These are phyloP conservation scores for Diversispora eburnea DNA, from an alignment of 192 early-diverging fungal genomes.

Conservation along the genomic window DNA sequence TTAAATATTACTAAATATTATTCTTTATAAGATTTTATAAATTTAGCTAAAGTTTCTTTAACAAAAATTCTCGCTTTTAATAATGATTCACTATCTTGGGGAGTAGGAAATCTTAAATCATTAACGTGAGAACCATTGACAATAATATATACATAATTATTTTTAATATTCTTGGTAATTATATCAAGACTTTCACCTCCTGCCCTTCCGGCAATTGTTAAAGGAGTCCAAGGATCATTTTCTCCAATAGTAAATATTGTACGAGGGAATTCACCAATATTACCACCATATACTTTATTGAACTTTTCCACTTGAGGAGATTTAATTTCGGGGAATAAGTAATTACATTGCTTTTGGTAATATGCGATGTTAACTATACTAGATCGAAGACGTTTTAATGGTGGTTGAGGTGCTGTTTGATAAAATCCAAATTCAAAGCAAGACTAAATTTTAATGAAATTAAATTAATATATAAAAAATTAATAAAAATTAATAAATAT, in stretches of 20 bases:
- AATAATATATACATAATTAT: not conserved
- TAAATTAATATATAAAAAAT: not conserved
- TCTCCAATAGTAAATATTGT: slow-evolving; percentile 11
- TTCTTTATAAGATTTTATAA: no score
- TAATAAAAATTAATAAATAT: not conserved
- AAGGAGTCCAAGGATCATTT: slow-evolving; percentile 15
- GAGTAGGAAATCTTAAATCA: slow-evolving; percentile 1
- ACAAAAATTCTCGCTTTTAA: slow-evolving; percentile 1
- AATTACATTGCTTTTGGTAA: slow-evolving; percentile 26
- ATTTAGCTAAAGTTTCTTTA: slow-evolving; percentile 6
- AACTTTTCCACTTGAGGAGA: slow-evolving; percentile 3
- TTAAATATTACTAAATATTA: no score
- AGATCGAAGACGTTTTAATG: slow-evolving; percentile 4
- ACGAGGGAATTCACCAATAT: not conserved
- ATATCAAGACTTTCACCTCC: not conserved
- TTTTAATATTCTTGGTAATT: not conserved
- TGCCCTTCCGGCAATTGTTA: not conserved
- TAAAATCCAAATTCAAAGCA: slow-evolving; percentile 24
- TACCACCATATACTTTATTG: slow-evolving; percentile 6
- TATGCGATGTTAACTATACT: not conserved
- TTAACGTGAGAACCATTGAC: slow-evolving; percentile 9
- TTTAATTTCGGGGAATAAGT: slow-evolving; percentile 8
- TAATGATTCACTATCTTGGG: slow-evolving; percentile 15
- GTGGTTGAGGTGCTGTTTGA: slow-evolving; percentile 17
- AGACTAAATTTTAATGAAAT: not conserved